Percentiles rank a stretch among this genome's conserved stretches.
These are phyloP conservation scores for Diaporthe caulivora DNA, from an alignment of 2,329 filamentous ascomycete genomes.

Conservation along the genomic window DNA sequence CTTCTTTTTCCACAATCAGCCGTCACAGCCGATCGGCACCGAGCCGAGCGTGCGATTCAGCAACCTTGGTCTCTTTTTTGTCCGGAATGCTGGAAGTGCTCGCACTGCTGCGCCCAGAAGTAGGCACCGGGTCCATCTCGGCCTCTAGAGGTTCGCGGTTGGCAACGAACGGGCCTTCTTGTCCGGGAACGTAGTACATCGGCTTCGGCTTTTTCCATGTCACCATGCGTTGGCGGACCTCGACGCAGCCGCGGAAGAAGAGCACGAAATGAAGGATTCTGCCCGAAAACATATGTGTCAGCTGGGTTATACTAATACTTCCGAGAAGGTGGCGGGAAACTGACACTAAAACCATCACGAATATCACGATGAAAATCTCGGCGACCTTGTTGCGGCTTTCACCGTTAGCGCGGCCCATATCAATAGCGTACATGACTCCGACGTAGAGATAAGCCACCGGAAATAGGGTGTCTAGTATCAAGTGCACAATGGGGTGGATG, in stretches of 20 bases:
- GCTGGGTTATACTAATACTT: no score
- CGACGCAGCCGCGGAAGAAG: background rate
- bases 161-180: background rate
- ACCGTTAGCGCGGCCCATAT: no score
- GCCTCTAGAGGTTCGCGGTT: background rate
- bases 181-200: background rate
- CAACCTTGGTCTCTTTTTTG: background rate
- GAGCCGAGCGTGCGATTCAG: background rate
- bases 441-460: background rate
- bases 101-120: background rate
- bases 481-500: background rate
- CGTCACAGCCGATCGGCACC: background rate
- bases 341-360: background rate
- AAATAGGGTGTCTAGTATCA: background rate
- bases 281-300: background rate
- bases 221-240: background rate
- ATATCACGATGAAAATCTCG: background rate
- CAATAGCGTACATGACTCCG: background rate
- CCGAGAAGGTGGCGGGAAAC: fast-evolving
- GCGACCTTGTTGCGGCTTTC: background rate
- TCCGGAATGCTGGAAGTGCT: background rate
- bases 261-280: background rate
- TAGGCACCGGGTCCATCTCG: background rate
- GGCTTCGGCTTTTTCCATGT: background rate
- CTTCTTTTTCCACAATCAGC: background rate